Conservation (phyloP, 257 asterid species). For the Catharanthus roseus region DNA sequence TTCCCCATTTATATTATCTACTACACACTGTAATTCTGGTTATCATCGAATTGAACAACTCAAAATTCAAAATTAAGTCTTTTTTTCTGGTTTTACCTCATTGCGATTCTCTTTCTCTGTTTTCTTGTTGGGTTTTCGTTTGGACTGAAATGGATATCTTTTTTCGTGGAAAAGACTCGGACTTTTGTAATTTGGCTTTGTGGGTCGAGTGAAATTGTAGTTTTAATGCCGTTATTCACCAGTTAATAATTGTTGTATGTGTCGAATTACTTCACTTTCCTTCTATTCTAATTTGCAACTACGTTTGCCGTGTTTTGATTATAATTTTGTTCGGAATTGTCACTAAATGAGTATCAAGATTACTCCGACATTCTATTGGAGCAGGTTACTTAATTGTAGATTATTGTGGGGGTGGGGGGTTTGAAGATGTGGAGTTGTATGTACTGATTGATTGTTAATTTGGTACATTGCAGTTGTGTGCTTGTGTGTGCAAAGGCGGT, state of each 20-base stretch:
- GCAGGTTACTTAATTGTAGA: neutral
- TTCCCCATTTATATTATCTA: neutral
- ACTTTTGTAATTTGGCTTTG: constrained; percentile 4
- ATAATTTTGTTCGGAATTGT: neutral
- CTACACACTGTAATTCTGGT: neutral
- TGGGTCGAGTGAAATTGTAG: neutral
- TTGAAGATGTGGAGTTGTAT: neutral
- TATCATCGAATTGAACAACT: neutral
- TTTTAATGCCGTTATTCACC: neutral
- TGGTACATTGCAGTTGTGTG: neutral
- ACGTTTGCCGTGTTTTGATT: neutral
- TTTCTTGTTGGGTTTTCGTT: constrained; percentile 6
- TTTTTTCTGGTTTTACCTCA: neutral
- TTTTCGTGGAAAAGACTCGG: neutral
- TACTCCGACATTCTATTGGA: neutral
- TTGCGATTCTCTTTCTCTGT: neutral
- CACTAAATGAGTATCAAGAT: neutral
- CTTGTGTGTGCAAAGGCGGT: neutral
- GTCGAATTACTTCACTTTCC: neutral
- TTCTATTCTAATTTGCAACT: neutral
- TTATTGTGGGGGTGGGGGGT: neutral
- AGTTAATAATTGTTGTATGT: neutral
- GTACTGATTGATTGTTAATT: neutral
- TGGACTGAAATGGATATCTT: neutral
- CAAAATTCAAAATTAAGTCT: neutral